Base-by-base conservation (phyloP, 306 rosid genomes). In the Ammopiptanthus mongolicus region DNA sequence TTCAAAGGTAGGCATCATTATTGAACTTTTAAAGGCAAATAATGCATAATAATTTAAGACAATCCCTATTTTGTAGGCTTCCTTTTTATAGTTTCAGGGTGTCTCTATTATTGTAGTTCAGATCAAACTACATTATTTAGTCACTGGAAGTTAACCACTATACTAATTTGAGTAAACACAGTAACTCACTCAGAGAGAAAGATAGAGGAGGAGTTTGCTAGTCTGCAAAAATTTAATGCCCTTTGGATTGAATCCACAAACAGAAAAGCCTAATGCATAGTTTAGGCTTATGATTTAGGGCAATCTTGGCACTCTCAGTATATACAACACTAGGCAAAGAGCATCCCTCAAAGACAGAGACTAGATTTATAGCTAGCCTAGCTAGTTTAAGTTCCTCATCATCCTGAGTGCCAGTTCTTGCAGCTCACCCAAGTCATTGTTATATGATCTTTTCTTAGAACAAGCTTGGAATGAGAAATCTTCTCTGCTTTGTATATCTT, bases 331-430 rank as follows among this genome's bases (percentile, higher is more conserved):
- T 44, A 21, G 60, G 51, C 65, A 37, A 19, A 78, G 71, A 75
- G 31, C 36, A 69, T 28, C 70, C 31, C 53, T 47, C 14, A 57
- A 71, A 57, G 34, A 51, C 31, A 62, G 29, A 19, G 47, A 17
- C 34, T 18, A 51, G 74, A 14, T 22, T 23, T 52, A 52, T 44
- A 12, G 64, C 65, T 56, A 83, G 81, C 74, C 36, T 29, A n/a
- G 8, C 18, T 65, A 86, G 71, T 80, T 60, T 31, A 31, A 86
- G 74, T 82, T 87, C 84, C 91, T 91, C 93, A 87, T 91, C 96
- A 91, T 91, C 85, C 90, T 75, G 23, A 88, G 80, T 17, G 96
- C 96, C 71, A 91, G 74, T 42, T 83, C 91, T 44, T 91, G 93
- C 59, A 91, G 96, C 81, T 91, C 96, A 28, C 96, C 88, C 85